Conservation (phyloP, 768 basidiomycete species). For the Pleurotus giganteus region DNA sequence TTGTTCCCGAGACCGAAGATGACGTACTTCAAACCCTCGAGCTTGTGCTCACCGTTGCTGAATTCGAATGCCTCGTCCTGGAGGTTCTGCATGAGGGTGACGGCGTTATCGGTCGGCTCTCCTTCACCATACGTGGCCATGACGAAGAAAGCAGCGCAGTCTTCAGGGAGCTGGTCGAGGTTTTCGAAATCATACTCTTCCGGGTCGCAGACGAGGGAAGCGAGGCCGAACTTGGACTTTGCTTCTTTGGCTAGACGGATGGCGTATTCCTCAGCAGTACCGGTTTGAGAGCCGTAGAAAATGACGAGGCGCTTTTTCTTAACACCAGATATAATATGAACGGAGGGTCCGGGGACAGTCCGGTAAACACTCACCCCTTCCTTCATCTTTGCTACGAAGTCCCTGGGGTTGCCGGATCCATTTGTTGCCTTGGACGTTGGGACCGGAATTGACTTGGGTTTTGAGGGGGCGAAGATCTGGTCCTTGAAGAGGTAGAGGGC, state of each 20-base stretch:
- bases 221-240: slow-evolving; percentile 92
- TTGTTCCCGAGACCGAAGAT: slow-evolving; percentile 91
- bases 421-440: slow-evolving; percentile 46
- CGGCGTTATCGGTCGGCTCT: slow-evolving; percentile 97
- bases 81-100: slow-evolving; percentile 90
- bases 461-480: slow-evolving; percentile 67
- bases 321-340: background rate
- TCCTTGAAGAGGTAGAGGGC: slow-evolving; percentile 83
- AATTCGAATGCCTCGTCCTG: slow-evolving; percentile 87
- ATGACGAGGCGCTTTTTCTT: slow-evolving; percentile 97
- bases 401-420: slow-evolving; percentile 84
- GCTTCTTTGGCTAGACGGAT: slow-evolving; percentile 98
- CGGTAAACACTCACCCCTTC: slow-evolving; percentile 62
- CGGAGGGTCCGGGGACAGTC: slow-evolving; percentile 10
- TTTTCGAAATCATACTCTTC: slow-evolving; percentile 99
- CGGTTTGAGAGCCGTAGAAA: slow-evolving; percentile 98
- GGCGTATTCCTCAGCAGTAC: slow-evolving; percentile 97
- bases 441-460: slow-evolving; percentile 54
- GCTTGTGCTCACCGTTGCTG: slow-evolving; percentile 68
- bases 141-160: slow-evolving; percentile 89
- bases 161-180: slow-evolving; percentile 86
- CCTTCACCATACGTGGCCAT: slow-evolving; percentile 99
- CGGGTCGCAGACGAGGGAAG: slow-evolving; percentile 95
- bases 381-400: slow-evolving; percentile 95
- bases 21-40: slow-evolving; percentile 90